Conservation (phyloP, 2,329 filamentous ascomycete genomes). For the Xylaria sp. region DNA sequence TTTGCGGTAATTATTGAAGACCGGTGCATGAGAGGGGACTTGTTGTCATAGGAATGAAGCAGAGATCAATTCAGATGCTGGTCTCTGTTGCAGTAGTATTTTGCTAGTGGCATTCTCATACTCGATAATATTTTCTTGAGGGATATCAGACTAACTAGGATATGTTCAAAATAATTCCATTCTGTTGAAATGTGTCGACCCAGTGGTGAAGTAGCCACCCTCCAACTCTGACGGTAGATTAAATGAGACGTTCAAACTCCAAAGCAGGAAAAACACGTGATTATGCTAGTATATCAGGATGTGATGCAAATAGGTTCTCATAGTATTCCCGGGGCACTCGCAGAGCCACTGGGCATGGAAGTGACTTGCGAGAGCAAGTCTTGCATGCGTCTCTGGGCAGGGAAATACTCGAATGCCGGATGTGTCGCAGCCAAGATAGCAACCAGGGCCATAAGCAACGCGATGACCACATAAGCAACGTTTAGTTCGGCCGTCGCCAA, state of each 20-base stretch:
- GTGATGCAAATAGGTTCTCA: not conserved
- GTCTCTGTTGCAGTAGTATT: no score
- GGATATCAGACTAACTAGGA: not conserved
- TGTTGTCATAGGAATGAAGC: no score
- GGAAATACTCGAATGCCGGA: conserved; percentile 43
- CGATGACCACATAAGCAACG: conserved; percentile 37
- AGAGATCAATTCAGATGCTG: not conserved
- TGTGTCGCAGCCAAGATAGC: conserved; percentile 44
- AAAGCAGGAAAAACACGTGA: no score
- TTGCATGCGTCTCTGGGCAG: conserved; percentile 42
- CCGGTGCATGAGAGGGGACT: not conserved
- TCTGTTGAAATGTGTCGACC: not conserved
- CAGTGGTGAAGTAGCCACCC: not conserved
- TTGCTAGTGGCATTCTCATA: no score
- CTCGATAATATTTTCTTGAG: no score
- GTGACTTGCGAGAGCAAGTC: conserved; percentile 37
- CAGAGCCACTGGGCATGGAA: conserved; percentile 28
- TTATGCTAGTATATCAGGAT: not conserved
- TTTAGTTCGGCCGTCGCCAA: conserved; percentile 23
- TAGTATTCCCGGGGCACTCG: conserved; percentile 21
- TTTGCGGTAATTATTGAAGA: not conserved
- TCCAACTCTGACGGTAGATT: not conserved
- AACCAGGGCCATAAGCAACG: conserved; percentile 33
- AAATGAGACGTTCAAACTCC: not conserved
- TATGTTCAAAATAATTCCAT: not conserved